Evolutionary conservation across 1,139 yeast species (phyloP), one percentile per base, ranked within the genome.

Genomic region (Suhomyces panamericanus): DNA sequence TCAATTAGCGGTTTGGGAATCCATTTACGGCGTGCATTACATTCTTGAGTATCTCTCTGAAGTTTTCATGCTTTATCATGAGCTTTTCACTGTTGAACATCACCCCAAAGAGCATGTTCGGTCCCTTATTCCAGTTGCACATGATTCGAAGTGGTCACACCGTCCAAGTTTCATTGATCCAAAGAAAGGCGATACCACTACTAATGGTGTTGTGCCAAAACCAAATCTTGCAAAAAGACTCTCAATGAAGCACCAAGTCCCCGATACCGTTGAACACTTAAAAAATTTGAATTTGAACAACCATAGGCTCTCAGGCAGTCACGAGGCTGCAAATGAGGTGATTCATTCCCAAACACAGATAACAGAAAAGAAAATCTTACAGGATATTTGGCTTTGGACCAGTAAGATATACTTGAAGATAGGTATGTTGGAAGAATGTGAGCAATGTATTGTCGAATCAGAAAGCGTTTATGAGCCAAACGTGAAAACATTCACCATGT

Each of bases 301-400:
- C 12, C 14, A 26, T 13, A 32, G 29, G 15, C 7, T 27, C 14
- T 12, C 44, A 10, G 20, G n/a, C 28, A 24, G 22, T 7, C 14
- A 36, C 8, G 24, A 37, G 33, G 32, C 46, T 22, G 16, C 37
- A 3, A 35, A 31, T n/a, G 46, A 43, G 28, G 13, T 20, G 4
- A 6, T 20, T 14, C 12, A 14, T 28, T 20, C 22, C 26, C 17
- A 17, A 20, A 10, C n/a, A 13, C 11, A 35, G 35, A 3, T 20
- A 42, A 35, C 41, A 2, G 55, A 51, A 32, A 46, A 50, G 31
- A 66, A 63, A 48, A 62, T 82, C 10, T 61, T 84, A 42, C 88
- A 84, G 55, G 74, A 73, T 29, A 59, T 87, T 11, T 90, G 96
- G 96, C 63, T 89, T 42, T 81, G 89, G 80, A 75, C 88, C 0